Evolutionary conservation across 371 early-diverging fungal species (phyloP), one percentile per base, ranked within the genome.

Genomic region (Choanephora cucurbitarum): DNA sequence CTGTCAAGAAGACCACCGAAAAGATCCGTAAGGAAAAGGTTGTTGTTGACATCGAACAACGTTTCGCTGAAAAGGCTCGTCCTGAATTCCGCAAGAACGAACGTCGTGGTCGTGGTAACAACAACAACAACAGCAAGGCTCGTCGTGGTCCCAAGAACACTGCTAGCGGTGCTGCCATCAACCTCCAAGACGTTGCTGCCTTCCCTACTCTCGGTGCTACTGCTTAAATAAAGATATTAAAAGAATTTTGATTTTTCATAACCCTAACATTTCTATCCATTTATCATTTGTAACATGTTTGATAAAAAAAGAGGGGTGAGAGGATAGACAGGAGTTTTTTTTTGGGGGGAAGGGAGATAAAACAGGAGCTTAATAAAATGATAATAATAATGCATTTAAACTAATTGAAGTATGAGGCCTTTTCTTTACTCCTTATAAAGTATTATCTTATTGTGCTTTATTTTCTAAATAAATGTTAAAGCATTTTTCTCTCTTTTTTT

Each of bases 151-250:
- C 52, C 55, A 66, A 75, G 56, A 57, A 11, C 37, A 13, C 66
- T 54, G 67, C 64, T 63, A 73, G 72, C 64, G 67, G 44, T 53
- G 66, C 80, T 52, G 73, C 79, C 57, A 80, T 91, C 77, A 88
- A 89, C 73, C 73, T 89, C 52, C 75, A 80, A 55, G 90, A 92
- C 76, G 70, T 68, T 57, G 71, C 79, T 56, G 88, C 88, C 62
- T 91, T 92, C 87, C 92, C 92, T 48, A 76, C 84, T 55, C 84
- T 90, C 47, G 87, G 87, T 55, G 75, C 82, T 49, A 58, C 69
- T 39, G 73, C 73, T 53, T 73, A 73, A 69, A 64, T 45, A 31
- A 47, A 33, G 40, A 52, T 34, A 24, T 34, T 46, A 37, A 23
- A 46, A 39, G 34, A 22, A 6, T 37, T 18, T 37, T 45, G 32